phyloP scores from a whole-genome alignment of 495 filamentous ascomycete genomes.

The Xylaria grammica region DNA sequence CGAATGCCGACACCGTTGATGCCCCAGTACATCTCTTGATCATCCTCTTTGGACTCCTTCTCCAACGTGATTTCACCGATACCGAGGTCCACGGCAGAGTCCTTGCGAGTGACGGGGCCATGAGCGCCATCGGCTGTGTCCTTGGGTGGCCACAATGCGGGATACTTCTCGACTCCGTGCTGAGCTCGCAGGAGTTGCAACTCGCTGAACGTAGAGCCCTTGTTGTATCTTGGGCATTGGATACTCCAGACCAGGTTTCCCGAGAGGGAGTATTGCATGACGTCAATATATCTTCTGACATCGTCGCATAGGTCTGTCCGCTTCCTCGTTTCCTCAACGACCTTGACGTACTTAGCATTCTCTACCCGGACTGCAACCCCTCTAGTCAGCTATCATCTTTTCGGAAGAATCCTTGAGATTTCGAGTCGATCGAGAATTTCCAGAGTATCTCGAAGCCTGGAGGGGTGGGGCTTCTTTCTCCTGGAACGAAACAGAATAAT shows the following conservation, averaged over 20 bases:
- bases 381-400: background rate
- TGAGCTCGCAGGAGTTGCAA: background rate
- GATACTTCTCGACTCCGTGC: conserved; percentile 3
- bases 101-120: background rate
- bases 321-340: background rate
- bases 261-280: conserved; percentile 24
- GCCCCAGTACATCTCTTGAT: background rate
- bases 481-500: background rate
- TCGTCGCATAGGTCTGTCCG: background rate
- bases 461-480: background rate
- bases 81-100: conserved; percentile 1
- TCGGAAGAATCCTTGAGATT: background rate
- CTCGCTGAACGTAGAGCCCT: background rate
- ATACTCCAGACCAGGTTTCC: conserved; percentile 41
- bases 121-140: background rate
- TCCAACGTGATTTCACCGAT: background rate
- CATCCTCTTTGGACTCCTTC: background rate
- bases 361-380: background rate
- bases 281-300: conserved; percentile 30
- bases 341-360: background rate
- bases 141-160: conserved; percentile 5
- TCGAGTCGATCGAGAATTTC: background rate
- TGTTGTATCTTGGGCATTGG: conserved; percentile 36
- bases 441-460: background rate
- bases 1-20: conserved; percentile 1